Conservation (phyloP, 1,284 basidiomycete genomes). For the Sutorius eximius region DNA sequence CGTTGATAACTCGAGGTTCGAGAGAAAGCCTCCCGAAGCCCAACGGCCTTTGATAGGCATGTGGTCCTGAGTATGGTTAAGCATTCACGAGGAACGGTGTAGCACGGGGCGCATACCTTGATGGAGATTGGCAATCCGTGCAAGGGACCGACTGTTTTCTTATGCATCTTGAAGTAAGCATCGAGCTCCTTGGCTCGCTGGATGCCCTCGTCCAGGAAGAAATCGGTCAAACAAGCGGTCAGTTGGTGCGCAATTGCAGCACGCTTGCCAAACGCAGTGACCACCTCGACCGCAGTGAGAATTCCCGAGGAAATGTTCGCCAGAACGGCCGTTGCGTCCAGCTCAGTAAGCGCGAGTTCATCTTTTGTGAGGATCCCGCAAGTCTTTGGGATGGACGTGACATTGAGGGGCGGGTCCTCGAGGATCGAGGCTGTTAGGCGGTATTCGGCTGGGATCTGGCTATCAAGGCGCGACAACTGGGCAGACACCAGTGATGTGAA, state of each 20-base stretch:
- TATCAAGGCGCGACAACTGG: conserved; percentile 19
- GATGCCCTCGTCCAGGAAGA: conserved; percentile 36
- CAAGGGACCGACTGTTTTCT: conserved; percentile 45
- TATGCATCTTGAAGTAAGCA: conserved; percentile 35
- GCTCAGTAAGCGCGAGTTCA: conserved; percentile 48
- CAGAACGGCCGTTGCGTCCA: conserved; percentile 31
- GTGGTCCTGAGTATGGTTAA: conserved; percentile 38
- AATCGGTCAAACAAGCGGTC: conserved; percentile 31
- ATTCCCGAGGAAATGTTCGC: conserved; percentile 18
- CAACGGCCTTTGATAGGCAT: conserved; percentile 38
- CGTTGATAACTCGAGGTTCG: conserved; percentile 25
- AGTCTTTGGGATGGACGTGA: conserved; percentile 33
- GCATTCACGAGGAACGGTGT: background rate
- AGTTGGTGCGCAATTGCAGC: conserved; percentile 33
- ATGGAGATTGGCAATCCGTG: conserved; percentile 52
- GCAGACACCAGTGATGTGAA: conserved; percentile 21
- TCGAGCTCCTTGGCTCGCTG: conserved; percentile 44
- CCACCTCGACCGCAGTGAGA: conserved; percentile 27
- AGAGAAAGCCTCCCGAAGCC: conserved; percentile 43
- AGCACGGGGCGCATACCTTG: conserved; percentile 31
- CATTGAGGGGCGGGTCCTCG: conserved; percentile 27
- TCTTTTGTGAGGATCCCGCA: conserved; percentile 41
- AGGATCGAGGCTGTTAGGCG: conserved; percentile 17
- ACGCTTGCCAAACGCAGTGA: conserved; percentile 33
- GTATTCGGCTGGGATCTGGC: conserved; percentile 23